phyloP scores from a whole-genome alignment of 2,329 filamentous ascomycete genomes.

The Beauveria australis region DNA sequence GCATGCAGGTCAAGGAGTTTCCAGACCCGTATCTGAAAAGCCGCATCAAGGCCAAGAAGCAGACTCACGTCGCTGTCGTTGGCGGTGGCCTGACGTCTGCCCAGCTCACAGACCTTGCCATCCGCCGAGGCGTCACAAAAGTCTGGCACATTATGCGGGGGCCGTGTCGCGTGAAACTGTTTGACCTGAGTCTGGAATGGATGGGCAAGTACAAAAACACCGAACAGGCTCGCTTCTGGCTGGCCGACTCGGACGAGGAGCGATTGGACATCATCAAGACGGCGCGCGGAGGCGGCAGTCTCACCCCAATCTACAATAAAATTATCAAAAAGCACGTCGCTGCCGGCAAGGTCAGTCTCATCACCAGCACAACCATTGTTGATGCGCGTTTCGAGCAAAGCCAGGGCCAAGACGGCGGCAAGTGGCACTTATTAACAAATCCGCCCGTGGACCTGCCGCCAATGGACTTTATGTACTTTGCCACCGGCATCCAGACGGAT shows the following conservation, averaged over 20 bases:
- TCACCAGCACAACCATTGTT: slow-evolving; percentile 48
- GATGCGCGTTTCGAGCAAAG: slow-evolving; percentile 40
- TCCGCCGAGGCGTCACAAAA: slow-evolving; percentile 56
- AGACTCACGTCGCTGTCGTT: slow-evolving; percentile 61
- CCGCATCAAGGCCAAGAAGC: slow-evolving; percentile 34
- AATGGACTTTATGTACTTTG: slow-evolving; percentile 66
- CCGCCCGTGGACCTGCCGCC: slow-evolving; percentile 44
- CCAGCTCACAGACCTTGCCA: slow-evolving; percentile 60
- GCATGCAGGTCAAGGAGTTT: slow-evolving; percentile 52
- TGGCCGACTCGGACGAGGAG: slow-evolving; percentile 62
- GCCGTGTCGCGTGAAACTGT: slow-evolving; percentile 57
- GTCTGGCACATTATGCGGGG: slow-evolving; percentile 65
- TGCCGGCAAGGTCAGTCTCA: slow-evolving; percentile 43
- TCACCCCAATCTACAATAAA: slow-evolving; percentile 61
- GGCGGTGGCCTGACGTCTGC: slow-evolving; percentile 71
- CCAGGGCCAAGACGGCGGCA: slow-evolving; percentile 21
- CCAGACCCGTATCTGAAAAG: slow-evolving; percentile 43
- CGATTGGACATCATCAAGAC: slow-evolving; percentile 55
- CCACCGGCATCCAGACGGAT: slow-evolving; percentile 62
- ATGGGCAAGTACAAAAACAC: slow-evolving; percentile 76
- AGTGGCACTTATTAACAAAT: slow-evolving; percentile 39
- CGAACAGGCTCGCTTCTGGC: slow-evolving; percentile 70
- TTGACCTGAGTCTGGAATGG: slow-evolving; percentile 70
- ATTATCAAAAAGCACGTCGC: slow-evolving; percentile 54
- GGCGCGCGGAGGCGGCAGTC: slow-evolving; percentile 68